These are phyloP conservation scores for Coniella vitis DNA, from an alignment of 2,329 filamentous ascomycete genomes.

Conservation along the genomic window DNA sequence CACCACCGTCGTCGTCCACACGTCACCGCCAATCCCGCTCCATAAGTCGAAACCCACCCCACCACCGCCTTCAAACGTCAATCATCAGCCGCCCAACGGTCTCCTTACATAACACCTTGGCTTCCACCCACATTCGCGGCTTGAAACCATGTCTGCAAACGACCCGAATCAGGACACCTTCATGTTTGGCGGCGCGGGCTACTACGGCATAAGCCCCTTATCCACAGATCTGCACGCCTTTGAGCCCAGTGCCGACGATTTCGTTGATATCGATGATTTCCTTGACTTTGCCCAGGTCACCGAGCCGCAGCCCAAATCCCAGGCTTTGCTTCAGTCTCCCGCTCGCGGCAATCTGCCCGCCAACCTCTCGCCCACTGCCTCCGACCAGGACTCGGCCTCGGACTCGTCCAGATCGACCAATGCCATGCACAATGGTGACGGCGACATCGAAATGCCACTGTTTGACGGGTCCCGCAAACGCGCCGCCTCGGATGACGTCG, in stretches of 20 bases:
- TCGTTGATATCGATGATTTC: neutral
- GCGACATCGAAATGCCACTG: constrained; percentile 37
- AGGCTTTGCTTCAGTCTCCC: constrained; percentile 16
- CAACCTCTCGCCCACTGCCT: constrained; percentile 34
- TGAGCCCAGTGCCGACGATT: neutral
- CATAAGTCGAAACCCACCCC: no score
- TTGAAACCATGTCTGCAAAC: constrained; percentile 9
- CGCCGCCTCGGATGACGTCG: constrained; percentile 32
- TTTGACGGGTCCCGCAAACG: constrained; percentile 18
- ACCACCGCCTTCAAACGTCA: neutral
- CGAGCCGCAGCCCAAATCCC: constrained; percentile 14
- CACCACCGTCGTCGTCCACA: neutral
- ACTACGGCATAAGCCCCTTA: constrained; percentile 1
- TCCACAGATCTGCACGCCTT: constrained; percentile 4
- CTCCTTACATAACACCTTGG: no score
- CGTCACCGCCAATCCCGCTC: no score
- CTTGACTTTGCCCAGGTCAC: constrained; percentile 11
- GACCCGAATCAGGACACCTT: constrained; percentile 10
- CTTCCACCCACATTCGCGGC: neutral
- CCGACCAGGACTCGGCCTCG: constrained; percentile 42
- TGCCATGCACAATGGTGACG: constrained; percentile 33
- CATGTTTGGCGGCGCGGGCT: constrained; percentile 12
- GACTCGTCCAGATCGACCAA: constrained; percentile 43
- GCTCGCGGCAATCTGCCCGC: constrained; percentile 31
- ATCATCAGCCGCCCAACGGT: no score